Conservation (phyloP, 1,139 yeast genomes). For the Candida sp. region DNA sequence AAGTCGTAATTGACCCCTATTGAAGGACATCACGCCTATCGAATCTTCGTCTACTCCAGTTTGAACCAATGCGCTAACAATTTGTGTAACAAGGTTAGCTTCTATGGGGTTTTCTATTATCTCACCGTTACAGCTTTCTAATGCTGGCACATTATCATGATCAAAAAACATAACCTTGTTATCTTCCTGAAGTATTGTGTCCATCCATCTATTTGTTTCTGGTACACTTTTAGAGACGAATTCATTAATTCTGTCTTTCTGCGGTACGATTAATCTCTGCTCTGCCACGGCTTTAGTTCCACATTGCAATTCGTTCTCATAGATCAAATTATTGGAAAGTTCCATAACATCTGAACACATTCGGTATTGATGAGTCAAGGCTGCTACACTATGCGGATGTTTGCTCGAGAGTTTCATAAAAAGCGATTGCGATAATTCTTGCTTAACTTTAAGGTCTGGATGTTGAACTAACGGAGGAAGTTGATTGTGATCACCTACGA, state of each 20-base stretch:
- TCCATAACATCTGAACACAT: slow-evolving; percentile 91
- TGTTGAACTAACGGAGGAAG: slow-evolving; percentile 80
- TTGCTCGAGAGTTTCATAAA: slow-evolving; percentile 69
- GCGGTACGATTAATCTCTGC: slow-evolving; percentile 49
- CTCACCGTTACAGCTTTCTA: slow-evolving; percentile 59
- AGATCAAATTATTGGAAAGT: slow-evolving; percentile 75
- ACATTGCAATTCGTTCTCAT: slow-evolving; percentile 71
- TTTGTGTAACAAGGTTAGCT: slow-evolving; percentile 58
- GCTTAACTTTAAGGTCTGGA: slow-evolving; percentile 47
- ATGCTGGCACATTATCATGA: slow-evolving; percentile 65
- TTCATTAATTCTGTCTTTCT: slow-evolving; percentile 18
- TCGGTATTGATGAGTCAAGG: slow-evolving; percentile 80
- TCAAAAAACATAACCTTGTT: slow-evolving; percentile 72
- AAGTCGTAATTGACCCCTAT: slow-evolving; percentile 72
- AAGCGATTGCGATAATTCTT: slow-evolving; percentile 74
- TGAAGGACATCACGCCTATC: slow-evolving; percentile 88
- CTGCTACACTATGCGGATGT: slow-evolving; percentile 71
- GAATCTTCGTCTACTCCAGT: slow-evolving; percentile 59
- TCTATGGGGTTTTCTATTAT: slow-evolving; percentile 72
- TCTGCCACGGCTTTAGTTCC: slow-evolving; percentile 65
- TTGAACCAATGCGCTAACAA: slow-evolving; percentile 54
- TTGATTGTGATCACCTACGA: slow-evolving; percentile 96
- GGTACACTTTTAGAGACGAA: slow-evolving; percentile 5
- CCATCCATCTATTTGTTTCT: slow-evolving; percentile 26
- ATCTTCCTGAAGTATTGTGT: slow-evolving; percentile 22